Percentiles rank a stretch among this genome's conserved stretches.
phyloP scores from a whole-genome alignment of 2,329 filamentous ascomycete genomes.

The Colletotrichum limetticola region DNA sequence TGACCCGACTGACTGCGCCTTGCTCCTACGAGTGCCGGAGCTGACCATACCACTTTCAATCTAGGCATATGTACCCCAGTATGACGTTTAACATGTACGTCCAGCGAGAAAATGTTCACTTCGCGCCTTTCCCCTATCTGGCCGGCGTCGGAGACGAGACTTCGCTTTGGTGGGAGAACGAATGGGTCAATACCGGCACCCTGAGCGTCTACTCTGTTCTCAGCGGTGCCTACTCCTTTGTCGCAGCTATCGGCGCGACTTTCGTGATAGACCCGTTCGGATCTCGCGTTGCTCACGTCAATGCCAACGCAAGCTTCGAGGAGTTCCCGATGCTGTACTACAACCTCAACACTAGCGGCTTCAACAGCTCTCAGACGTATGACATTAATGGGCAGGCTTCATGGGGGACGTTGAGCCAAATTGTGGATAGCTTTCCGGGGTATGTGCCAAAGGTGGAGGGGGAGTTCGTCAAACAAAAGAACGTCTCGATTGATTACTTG shows the following conservation, averaged over 20 bases:
- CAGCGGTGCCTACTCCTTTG: conserved; percentile 5
- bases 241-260: not conserved
- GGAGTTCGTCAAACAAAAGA: not conserved
- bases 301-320: not conserved
- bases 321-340: conserved; percentile 6
- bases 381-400: conserved; percentile 6
- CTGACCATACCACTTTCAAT: not conserved
- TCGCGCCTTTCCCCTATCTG: conserved; percentile 11
- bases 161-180: conserved; percentile 9
- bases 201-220: conserved; percentile 3
- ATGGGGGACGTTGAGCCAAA: conserved; percentile 16
- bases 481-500: not conserved
- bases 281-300: not conserved
- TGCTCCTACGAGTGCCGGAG: too few species aligned
- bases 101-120: conserved; percentile 12
- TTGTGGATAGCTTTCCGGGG: conserved; percentile 14
- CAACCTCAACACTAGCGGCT: not conserved
- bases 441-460: conserved; percentile 15
- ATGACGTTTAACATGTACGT: conserved; percentile 27
- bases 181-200: not conserved
- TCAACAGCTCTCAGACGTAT: conserved; percentile 8
- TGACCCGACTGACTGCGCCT: too few species aligned
- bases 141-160: not conserved
- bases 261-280: conserved; percentile 1
- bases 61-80: conserved; percentile 2